A percentile compares a stretch with the other conserved stretches of the same genome.
phyloP scores from a whole-genome alignment of 1,284 basidiomycete genomes.

The Rhodotorula sp. region DNA sequence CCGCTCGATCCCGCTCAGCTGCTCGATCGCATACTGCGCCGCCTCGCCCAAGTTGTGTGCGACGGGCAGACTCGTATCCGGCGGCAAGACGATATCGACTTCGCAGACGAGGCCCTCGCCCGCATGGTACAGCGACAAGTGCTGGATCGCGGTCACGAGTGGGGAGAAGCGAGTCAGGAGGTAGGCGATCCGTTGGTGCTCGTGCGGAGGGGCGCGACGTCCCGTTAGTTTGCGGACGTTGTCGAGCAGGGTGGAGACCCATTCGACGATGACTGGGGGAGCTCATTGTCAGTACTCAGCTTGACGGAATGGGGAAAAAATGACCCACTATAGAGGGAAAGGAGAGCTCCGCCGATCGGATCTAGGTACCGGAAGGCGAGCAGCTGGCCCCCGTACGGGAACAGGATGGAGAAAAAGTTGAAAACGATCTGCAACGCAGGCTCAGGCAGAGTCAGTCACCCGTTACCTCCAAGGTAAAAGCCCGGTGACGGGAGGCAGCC shows the following conservation, averaged over 20 bases:
- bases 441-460: too few species aligned
- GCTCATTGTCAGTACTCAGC: too few species aligned
- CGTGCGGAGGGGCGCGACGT: constrained; percentile 39
- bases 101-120: constrained; percentile 46
- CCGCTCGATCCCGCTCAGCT: constrained; percentile 52
- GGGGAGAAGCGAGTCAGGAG: constrained; percentile 52
- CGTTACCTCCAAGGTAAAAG: neutral
- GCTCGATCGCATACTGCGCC: constrained; percentile 43
- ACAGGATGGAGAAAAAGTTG: constrained; percentile 58
- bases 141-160: constrained; percentile 44
- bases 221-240: constrained; percentile 53
- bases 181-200: constrained; percentile 53
- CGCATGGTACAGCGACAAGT: constrained; percentile 44
- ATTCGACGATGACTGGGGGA: constrained; percentile 50
- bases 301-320: too few species aligned
- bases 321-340: constrained; percentile 51
- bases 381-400: constrained; percentile 53
- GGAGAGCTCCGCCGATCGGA: constrained; percentile 54
- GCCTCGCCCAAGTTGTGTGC: constrained; percentile 52
- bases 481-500: too few species aligned
- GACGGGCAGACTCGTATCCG: constrained; percentile 51
- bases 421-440: constrained; percentile 51
- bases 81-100: constrained; percentile 52
- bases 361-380: constrained; percentile 51
- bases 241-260: constrained; percentile 52